phyloP scores from a whole-genome alignment of 2,329 filamentous ascomycete species.

The Rasamsonia emersonii region DNA sequence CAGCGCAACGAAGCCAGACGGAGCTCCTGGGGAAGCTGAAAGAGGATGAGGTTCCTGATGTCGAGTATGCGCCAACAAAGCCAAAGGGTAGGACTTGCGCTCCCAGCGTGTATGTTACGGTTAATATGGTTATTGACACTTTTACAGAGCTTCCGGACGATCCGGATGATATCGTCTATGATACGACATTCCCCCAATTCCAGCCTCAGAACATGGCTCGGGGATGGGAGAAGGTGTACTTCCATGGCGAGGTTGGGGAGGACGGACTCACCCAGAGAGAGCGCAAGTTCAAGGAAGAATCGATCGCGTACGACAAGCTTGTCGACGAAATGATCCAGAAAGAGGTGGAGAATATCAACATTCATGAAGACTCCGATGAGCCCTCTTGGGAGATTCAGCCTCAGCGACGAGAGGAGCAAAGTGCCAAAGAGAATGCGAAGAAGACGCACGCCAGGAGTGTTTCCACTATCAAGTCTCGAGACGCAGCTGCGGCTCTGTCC shows the following conservation, averaged over 20 bases:
- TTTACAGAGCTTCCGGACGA: slow-evolving; percentile 39
- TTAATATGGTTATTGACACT: slow-evolving; percentile 36
- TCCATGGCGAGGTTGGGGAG: slow-evolving; percentile 36
- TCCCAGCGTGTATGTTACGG: slow-evolving; percentile 8
- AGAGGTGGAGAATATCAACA: slow-evolving; percentile 52
- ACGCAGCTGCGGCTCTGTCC: slow-evolving; percentile 33
- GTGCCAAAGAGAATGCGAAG: slow-evolving; percentile 18
- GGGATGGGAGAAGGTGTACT: slow-evolving; percentile 44
- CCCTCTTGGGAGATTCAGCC: slow-evolving; percentile 27
- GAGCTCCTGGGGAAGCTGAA: slow-evolving; percentile 39
- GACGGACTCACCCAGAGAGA: slow-evolving; percentile 56
- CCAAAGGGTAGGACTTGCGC: slow-evolving; percentile 41
- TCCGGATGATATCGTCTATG: slow-evolving; percentile 37
- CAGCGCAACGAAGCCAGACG: slow-evolving; percentile 35
- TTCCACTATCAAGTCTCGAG: slow-evolving; percentile 32
- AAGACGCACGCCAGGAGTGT: slow-evolving; percentile 20
- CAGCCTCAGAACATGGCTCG: slow-evolving; percentile 45
- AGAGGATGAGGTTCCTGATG: slow-evolving; percentile 58
- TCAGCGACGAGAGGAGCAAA: slow-evolving; percentile 16
- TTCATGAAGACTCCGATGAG: slow-evolving; percentile 36
- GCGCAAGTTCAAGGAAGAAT: slow-evolving; percentile 61
- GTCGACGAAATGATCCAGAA: slow-evolving; percentile 60
- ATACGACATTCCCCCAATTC: slow-evolving; percentile 45
- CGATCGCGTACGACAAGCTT: slow-evolving; percentile 53
- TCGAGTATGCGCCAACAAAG: slow-evolving; percentile 82